Conservation (phyloP, 1,284 basidiomycete species). For the Abortiporus biennis region DNA sequence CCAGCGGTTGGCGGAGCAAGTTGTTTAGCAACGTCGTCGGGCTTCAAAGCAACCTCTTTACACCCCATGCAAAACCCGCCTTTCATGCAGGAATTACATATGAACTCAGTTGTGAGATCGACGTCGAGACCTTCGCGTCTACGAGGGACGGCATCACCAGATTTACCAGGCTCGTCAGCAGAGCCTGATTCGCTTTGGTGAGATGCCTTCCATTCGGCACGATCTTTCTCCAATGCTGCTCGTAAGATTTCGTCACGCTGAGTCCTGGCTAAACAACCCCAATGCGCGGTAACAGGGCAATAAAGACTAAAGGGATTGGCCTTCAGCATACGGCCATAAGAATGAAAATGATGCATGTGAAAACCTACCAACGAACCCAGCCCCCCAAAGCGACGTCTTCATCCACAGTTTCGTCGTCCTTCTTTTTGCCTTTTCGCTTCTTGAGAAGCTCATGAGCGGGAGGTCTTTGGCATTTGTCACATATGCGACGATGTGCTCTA, state of each 20-base stretch:
- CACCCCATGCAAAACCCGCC: conserved; percentile 78
- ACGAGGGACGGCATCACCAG: conserved; percentile 18
- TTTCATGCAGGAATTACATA: conserved; percentile 72
- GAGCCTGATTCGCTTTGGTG: conserved; percentile 8
- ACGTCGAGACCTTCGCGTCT: conserved; percentile 41
- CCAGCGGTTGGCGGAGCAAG: not conserved
- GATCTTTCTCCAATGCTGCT: conserved; percentile 50
- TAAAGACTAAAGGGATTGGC: not conserved
- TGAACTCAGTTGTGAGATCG: conserved; percentile 69
- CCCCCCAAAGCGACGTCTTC: conserved; percentile 63
- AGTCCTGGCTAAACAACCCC: conserved; percentile 63
- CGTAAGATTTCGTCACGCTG: conserved; percentile 72
- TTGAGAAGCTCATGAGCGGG: conserved; percentile 53
- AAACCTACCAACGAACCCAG: conserved; percentile 77
- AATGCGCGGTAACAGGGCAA: conserved; percentile 75
- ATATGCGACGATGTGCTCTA: conserved; percentile 52
- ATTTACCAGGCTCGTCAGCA: conserved; percentile 5
- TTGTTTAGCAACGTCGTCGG: conserved; percentile 30
- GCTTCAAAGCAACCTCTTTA: conserved; percentile 47
- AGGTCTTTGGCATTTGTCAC: conserved; percentile 62
- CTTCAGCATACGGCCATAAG: not conserved
- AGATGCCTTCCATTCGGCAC: conserved; percentile 28
- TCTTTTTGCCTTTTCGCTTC: conserved; percentile 32
- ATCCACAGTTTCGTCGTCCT: conserved; percentile 36
- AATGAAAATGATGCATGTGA: not conserved